A percentile compares a stretch with the other conserved stretches of the same genome.
These are phyloP conservation scores for Candida dendrica DNA, from an alignment of 805 yeast genomes.

Conservation along the genomic window DNA sequence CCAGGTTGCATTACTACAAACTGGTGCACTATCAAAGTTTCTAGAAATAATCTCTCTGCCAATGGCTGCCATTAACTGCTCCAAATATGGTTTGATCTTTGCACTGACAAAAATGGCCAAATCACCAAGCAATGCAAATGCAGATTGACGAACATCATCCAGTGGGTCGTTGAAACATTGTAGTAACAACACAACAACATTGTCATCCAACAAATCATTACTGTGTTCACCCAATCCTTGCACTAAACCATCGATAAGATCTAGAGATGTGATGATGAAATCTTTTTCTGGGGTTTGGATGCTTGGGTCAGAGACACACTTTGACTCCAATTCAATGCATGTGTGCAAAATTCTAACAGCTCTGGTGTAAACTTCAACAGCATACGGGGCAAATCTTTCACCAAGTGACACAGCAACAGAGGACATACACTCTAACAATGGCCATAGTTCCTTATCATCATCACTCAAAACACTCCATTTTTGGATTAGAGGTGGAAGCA, in stretches of 20 bases:
- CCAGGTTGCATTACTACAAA: slow-evolving; percentile 90
- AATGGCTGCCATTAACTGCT: slow-evolving; percentile 54
- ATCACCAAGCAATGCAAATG: slow-evolving; percentile 88
- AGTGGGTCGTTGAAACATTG: slow-evolving; percentile 67
- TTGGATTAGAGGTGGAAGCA: slow-evolving; percentile 74
- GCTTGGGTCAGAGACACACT: slow-evolving; percentile 57
- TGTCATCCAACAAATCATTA: slow-evolving; percentile 43
- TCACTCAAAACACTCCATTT: slow-evolving; percentile 77
- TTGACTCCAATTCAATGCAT: slow-evolving; percentile 60
- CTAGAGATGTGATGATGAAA: slow-evolving; percentile 82
- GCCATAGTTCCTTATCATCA: slow-evolving; percentile 83
- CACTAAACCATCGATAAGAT: slow-evolving; percentile 84
- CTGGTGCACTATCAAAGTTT: slow-evolving; percentile 45
- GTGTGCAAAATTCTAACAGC: slow-evolving; percentile 62
- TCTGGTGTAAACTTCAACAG: slow-evolving; percentile 76
- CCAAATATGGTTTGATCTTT: slow-evolving; percentile 30
- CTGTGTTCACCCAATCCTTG: slow-evolving; percentile 76
- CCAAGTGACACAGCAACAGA: slow-evolving; percentile 85
- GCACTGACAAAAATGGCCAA: slow-evolving; percentile 52
- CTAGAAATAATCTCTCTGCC: slow-evolving; percentile 59
- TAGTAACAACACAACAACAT: slow-evolving; percentile 55
- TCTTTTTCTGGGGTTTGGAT: slow-evolving; percentile 81
- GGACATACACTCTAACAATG: slow-evolving; percentile 87
- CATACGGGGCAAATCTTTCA: slow-evolving; percentile 80
- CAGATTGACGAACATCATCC: slow-evolving; percentile 89